Conservation (phyloP, 2,329 filamentous ascomycete genomes). For the Beauveria varroae region DNA sequence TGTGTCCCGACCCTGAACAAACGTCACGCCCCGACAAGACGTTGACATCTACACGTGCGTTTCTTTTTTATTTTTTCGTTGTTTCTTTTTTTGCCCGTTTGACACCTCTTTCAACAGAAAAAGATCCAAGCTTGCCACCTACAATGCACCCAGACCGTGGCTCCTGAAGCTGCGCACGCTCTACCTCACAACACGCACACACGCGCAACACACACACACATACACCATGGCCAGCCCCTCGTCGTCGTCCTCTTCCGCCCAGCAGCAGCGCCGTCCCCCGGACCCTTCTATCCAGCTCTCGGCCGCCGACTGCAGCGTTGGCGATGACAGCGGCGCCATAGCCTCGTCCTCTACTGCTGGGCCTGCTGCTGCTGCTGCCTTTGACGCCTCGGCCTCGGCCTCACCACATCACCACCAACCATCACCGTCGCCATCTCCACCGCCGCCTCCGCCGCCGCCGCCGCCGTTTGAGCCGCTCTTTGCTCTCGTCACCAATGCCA, state of each 20-base stretch:
- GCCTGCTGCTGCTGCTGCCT: too few species aligned
- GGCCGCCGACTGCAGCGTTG: conserved; percentile 5
- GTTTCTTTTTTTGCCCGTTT: not conserved
- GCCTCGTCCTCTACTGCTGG: not conserved
- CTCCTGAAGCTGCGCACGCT: not conserved
- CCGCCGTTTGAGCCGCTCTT: conserved; percentile 72
- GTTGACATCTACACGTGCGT: not conserved
- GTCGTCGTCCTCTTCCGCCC: not conserved
- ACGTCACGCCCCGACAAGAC: not conserved
- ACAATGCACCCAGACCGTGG: not conserved
- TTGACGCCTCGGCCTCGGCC: not conserved
- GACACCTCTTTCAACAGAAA: too few species aligned
- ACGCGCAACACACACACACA: not conserved
- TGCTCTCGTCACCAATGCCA: conserved; percentile 69
- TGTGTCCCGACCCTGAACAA: not conserved
- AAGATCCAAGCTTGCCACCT: not conserved
- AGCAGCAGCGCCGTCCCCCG: not conserved
- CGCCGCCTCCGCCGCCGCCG: conserved; percentile 3
- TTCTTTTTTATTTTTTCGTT: not conserved
- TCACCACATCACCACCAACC: not conserved
- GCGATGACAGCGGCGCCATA: not conserved
- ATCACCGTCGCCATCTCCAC: not conserved
- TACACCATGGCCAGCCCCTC: conserved; percentile 1
- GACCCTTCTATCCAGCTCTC: not conserved
- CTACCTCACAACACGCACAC: not conserved